A percentile compares a stretch with the other conserved stretches of the same genome.
These are phyloP conservation scores for Polytolypa hystricis DNA, from an alignment of 2,329 filamentous ascomycete genomes.

Conservation along the genomic window DNA sequence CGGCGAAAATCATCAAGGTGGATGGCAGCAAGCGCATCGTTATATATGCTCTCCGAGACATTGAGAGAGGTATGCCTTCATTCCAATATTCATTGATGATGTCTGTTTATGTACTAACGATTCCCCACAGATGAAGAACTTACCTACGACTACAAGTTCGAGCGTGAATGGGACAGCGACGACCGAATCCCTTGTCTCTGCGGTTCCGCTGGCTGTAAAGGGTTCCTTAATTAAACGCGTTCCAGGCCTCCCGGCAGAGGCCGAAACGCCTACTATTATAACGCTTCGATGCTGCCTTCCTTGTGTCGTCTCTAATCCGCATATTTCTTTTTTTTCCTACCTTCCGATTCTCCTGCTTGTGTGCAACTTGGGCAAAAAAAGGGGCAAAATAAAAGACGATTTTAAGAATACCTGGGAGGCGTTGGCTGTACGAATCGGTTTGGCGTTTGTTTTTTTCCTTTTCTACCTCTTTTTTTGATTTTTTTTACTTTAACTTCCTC, in stretches of 20 bases:
- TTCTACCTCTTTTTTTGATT: not conserved
- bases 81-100: not conserved
- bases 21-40: constrained; percentile 97
- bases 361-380: not conserved
- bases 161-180: constrained; percentile 86
- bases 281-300: not conserved
- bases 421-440: constrained; percentile 1
- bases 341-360: not conserved
- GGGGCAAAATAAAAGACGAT: constrained; percentile 3
- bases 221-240: constrained; percentile 79
- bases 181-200: constrained; percentile 97
- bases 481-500: not conserved
- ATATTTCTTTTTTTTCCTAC: constrained; percentile 2
- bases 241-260: not conserved
- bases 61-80: constrained; percentile 68
- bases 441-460: constrained; percentile 2
- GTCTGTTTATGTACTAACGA: constrained; percentile 19
- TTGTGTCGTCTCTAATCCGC: not conserved
- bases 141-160: constrained; percentile 99
- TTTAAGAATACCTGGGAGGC: constrained; percentile 2
- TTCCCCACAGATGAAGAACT: constrained; percentile 73
- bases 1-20: constrained; percentile 97
- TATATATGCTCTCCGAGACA: constrained; percentile 94
- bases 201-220: constrained; percentile 91
- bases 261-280: not conserved